Evolutionary conservation across 306 rosid genomes (phyloP).

Genomic region (Abrus precatorius): DNA sequence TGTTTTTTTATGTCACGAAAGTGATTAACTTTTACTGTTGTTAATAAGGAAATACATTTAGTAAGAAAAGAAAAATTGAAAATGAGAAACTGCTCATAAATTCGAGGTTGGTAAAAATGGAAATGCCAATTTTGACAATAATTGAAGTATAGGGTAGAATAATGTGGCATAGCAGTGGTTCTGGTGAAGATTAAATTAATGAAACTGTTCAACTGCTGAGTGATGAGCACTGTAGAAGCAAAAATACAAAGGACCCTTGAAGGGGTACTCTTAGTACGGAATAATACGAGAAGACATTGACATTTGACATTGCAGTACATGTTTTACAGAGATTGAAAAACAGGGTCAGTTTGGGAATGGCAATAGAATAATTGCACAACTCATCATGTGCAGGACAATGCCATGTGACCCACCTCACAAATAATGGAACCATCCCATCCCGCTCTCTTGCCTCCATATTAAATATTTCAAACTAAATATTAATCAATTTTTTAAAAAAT

Average conservation of each 20-base stretch:
- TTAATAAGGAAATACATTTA: too few species aligned
- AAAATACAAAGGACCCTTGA: constrained; percentile 11
- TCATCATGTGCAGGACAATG: constrained; percentile 46
- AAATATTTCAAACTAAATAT: neutral
- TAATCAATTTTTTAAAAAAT: neutral
- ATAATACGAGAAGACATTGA: constrained; percentile 13
- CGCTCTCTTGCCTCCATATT: neutral
- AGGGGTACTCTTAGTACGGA: constrained; percentile 56
- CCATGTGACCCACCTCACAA: constrained; percentile 55
- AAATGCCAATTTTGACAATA: neutral
- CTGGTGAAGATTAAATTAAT: constrained; percentile 29
- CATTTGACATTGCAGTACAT: neutral
- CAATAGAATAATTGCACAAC: constrained; percentile 32
- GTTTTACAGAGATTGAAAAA: neutral
- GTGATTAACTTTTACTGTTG: neutral
- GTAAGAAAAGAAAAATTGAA: neutral
- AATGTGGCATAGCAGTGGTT: constrained; percentile 3
- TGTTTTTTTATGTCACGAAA: neutral
- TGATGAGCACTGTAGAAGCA: neutral
- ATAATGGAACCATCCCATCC: constrained; percentile 49
- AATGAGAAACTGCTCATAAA: constrained; percentile 8
- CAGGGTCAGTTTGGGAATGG: constrained; percentile 43
- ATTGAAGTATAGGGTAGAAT: neutral
- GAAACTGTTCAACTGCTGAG: neutral
- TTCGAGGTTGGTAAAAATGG: neutral